A percentile compares a stretch with the other conserved stretches of the same genome.
Evolutionary conservation across 768 basidiomycete species (phyloP).

Genomic region (Crassisporium funariophilum): DNA sequence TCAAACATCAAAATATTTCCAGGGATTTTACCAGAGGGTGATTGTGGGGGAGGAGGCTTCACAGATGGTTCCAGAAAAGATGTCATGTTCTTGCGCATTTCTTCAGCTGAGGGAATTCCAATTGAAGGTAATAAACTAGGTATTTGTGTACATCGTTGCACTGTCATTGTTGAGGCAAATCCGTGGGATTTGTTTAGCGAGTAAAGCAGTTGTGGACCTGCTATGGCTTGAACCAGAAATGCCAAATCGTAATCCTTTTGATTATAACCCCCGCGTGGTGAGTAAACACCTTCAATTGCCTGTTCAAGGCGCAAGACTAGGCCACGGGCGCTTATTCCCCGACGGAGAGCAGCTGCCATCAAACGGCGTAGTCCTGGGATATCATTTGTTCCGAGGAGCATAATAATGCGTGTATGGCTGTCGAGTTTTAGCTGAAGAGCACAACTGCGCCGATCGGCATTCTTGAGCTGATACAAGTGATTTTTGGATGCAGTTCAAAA

Average conservation of each 20-base stretch:
- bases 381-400: conserved; percentile 10
- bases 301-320: not conserved
- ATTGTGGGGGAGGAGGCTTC: not conserved
- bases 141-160: no score
- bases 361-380: conserved; percentile 5
- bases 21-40: not conserved
- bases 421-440: not conserved
- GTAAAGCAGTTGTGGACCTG: no score
- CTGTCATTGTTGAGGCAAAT: no score
- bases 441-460: not conserved
- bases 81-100: no score
- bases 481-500: not conserved
- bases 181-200: no score
- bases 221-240: conserved; percentile 1
- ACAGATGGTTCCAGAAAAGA: no score
- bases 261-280: conserved; percentile 1
- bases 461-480: not conserved
- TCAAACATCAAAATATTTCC: not conserved
- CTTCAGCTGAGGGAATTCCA: no score
- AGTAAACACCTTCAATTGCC: conserved; percentile 1
- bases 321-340: not conserved
- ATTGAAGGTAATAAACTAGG: no score
- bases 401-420: conserved; percentile 11
- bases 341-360: not conserved
- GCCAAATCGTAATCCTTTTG: conserved; percentile 9